Base-by-base conservation (phyloP, 352 stramenopile species). In the Phytophthora niederhauseri region DNA sequence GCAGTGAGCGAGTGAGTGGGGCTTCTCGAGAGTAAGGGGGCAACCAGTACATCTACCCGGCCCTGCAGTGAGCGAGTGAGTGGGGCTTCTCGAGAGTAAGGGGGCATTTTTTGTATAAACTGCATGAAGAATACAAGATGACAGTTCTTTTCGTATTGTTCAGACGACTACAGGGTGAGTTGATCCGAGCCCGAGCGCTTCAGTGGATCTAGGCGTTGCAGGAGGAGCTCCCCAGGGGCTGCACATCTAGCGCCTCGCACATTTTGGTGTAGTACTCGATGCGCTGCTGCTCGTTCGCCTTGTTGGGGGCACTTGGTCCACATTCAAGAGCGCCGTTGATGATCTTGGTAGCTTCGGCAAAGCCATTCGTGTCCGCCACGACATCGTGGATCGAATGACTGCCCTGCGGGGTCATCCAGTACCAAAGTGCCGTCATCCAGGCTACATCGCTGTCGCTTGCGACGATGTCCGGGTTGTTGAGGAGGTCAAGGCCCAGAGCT, bases 271-370 rank as follows among this genome's bases (percentile, higher is more conserved):
- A 81, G 34, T 73, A 68, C 14, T 26, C 45, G 56, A 83, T 80
- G 19, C 78, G 78, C 36, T 75, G 66, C 59, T 73, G 50, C 61
- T 87, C 78, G 56, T 75, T 84, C 12, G 45, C 58, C 31, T 53
- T 64, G 63, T 80, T 80, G 1, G 73, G 73, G 2, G 71, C 76
- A 38, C 70, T 28, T 4, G 66, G 49, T 28, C 78, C 78, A 22
- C 78, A 84, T 57, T 87, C 78, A 4, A 87, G 66, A 14, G 45
- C 74, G 26, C 78, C 78, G 63, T 87, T 87, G 43, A 87, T 87
- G 31, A 84, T 76, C 41, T 78, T 50, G 20, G 78, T 87, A 15
- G 76, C 73, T 50, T 71, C 15, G 0, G 76, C 76, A 54, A 87
- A 87, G 4, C 78, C 78, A 28, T 78, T 68, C 3, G 61, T 58